Conservation (phyloP, 169 alveolate species). For the Plasmodium inui region DNA sequence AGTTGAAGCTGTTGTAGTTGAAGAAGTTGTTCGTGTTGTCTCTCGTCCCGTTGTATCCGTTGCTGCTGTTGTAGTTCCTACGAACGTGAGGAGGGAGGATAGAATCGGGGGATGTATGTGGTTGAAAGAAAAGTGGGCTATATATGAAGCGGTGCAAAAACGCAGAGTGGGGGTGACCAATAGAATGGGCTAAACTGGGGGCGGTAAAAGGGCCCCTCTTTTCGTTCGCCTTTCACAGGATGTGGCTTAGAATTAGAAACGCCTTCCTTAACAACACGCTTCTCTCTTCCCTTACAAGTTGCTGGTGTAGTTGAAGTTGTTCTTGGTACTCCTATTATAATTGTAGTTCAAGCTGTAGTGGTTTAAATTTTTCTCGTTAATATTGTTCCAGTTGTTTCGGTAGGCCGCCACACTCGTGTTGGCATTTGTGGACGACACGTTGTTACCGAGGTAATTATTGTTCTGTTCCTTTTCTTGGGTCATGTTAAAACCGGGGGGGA, state of each 20-base stretch:
- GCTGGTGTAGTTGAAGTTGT: slow-evolving; percentile 39
- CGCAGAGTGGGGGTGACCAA: neutral
- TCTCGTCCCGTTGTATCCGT: slow-evolving; percentile 60
- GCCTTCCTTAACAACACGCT: neutral
- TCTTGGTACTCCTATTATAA: slow-evolving; percentile 43
- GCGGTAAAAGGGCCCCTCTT: neutral
- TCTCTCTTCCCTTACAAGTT: slow-evolving; percentile 46
- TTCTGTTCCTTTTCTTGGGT: slow-evolving; percentile 71
- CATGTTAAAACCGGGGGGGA: slow-evolving; percentile 61
- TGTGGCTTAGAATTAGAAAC: no score
- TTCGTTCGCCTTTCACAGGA: neutral
- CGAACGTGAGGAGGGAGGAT: neutral
- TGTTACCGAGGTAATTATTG: slow-evolving; percentile 22
- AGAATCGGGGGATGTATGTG: neutral
- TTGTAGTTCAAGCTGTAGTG: slow-evolving; percentile 57
- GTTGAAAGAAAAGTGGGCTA: neutral
- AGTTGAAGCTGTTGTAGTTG: slow-evolving; percentile 50
- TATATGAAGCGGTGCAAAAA: neutral
- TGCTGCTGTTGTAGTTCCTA: slow-evolving; percentile 64
- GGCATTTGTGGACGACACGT: slow-evolving; percentile 35
- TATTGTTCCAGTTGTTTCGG: slow-evolving; percentile 52
- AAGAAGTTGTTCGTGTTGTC: slow-evolving; percentile 58
- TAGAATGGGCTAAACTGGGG: neutral
- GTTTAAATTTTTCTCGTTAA: slow-evolving; percentile 60
- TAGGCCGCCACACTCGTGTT: slow-evolving; percentile 34